These are phyloP conservation scores for Andrographis paniculata DNA, from an alignment of 305 asterid species.

Conservation along the genomic window DNA sequence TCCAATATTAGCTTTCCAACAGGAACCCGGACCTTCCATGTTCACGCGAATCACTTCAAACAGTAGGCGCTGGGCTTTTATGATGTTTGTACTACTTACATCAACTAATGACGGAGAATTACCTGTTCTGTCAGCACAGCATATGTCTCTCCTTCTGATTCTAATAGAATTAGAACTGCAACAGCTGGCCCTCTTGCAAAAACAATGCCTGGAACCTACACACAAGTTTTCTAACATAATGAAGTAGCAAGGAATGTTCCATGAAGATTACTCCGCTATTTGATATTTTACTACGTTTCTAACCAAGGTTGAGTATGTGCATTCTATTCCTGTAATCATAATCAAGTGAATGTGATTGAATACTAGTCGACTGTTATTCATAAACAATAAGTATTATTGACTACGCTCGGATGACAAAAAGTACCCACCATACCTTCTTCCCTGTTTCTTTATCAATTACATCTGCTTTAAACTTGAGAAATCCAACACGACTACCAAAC, in stretches of 20 bases:
- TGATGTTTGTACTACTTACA: conserved; percentile 5
- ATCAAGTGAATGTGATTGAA: too few relatives aligned
- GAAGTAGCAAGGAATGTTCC: too few relatives aligned
- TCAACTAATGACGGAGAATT: conserved; percentile 9
- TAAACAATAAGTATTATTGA: too few relatives aligned
- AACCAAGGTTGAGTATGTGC: too few relatives aligned
- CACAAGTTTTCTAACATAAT: too few relatives aligned
- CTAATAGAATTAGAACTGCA: conserved; percentile 82
- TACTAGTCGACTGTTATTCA: too few relatives aligned
- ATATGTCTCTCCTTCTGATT: conserved; percentile 71
- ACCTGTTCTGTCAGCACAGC: conserved; percentile 96
- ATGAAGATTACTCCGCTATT: too few relatives aligned
- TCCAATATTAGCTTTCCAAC: conserved; percentile 89
- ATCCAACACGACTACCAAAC: conserved; percentile 91
- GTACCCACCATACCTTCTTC: conserved; percentile 32
- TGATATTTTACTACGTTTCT: too few relatives aligned
- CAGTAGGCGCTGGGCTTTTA: conserved; percentile 13
- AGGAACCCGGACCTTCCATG: conserved; percentile 81
- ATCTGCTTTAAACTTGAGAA: conserved; percentile 86
- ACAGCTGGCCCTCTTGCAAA: conserved; percentile 95
- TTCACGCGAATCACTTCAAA: conserved; percentile 18
- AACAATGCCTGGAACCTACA: conserved; percentile 87
- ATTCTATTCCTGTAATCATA: too few relatives aligned
- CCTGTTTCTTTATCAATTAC: conserved; percentile 65
- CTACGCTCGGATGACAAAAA: not conserved